These are phyloP conservation scores for Luzula sylvatica DNA, from an alignment of 176 grass and related monocot genomes.

Conservation along the genomic window DNA sequence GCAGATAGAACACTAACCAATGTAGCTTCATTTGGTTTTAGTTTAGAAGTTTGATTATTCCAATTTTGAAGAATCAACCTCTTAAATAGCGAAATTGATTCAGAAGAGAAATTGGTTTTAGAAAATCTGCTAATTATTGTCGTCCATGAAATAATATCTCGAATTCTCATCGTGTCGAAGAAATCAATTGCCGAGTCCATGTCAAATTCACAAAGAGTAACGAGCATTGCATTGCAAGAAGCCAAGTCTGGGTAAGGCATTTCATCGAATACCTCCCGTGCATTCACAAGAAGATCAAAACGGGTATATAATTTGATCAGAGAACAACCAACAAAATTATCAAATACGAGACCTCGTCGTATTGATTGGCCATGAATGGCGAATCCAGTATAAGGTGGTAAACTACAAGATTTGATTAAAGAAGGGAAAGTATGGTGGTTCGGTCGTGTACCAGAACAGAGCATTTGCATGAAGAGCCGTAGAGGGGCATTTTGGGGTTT, in stretches of 20 bases:
- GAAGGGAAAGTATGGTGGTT: slow-evolving; percentile 66
- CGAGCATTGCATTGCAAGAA: slow-evolving; percentile 63
- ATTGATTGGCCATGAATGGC: slow-evolving; percentile 51
- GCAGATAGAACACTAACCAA: slow-evolving; percentile 53
- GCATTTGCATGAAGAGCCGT: slow-evolving; percentile 52
- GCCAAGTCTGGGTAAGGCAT: slow-evolving; percentile 40
- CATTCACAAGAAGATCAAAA: slow-evolving; percentile 16
- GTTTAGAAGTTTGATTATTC: background rate
- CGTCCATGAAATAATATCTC: slow-evolving; percentile 53
- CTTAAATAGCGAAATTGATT: slow-evolving; percentile 34
- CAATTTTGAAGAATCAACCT: slow-evolving; percentile 22
- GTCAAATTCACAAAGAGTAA: slow-evolving; percentile 21
- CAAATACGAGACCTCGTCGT: slow-evolving; percentile 33
- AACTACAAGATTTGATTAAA: slow-evolving; percentile 37
- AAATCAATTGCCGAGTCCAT: slow-evolving; percentile 18
- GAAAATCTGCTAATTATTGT: slow-evolving; percentile 49
- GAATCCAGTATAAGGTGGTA: background rate
- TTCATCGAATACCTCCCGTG: slow-evolving; percentile 55
- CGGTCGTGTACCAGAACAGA: slow-evolving; percentile 30
- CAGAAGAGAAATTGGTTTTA: slow-evolving; percentile 21
- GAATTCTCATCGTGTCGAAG: slow-evolving; percentile 32
- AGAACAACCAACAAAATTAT: slow-evolving; percentile 61
- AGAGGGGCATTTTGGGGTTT: slow-evolving; percentile 18
- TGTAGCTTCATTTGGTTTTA: slow-evolving; percentile 42
- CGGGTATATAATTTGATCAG: slow-evolving; percentile 36